A percentile compares a stretch with the other conserved stretches of the same genome.
These are phyloP conservation scores for Ramicandelaber brevisporus DNA, from an alignment of 192 early-diverging fungal species.

Conservation along the genomic window DNA sequence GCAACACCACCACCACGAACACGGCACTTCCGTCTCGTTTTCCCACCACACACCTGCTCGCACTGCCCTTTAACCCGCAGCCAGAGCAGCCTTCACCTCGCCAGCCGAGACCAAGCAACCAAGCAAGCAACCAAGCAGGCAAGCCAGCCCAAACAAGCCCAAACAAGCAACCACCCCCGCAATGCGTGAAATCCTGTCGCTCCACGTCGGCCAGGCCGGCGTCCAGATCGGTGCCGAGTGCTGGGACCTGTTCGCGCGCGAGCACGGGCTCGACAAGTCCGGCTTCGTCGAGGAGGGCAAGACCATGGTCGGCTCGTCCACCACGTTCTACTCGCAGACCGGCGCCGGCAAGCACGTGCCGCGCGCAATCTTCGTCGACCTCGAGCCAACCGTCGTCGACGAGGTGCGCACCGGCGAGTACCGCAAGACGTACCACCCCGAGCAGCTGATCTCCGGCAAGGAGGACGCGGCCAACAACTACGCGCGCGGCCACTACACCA, in stretches of 20 bases:
- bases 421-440: conserved; percentile 74
- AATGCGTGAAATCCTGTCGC: conserved; percentile 57
- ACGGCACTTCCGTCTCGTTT: too few relatives aligned
- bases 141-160: too few relatives aligned
- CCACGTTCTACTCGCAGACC: conserved; percentile 99
- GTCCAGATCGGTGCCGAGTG: conserved; percentile 99
- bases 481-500: conserved; percentile 98
- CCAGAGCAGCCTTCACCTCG: too few relatives aligned
- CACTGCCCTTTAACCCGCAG: too few relatives aligned
- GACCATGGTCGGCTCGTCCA: too few relatives aligned
- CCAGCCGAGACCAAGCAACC: too few relatives aligned
- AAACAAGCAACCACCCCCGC: too few relatives aligned
- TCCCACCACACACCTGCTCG: too few relatives aligned
- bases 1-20: too few relatives aligned
- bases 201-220: conserved; percentile 82
- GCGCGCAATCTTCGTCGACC: conserved; percentile 95
- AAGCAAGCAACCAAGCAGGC: too few relatives aligned
- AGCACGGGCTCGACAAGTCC: conserved; percentile 95
- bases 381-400: conserved; percentile 89
- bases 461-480: conserved; percentile 99
- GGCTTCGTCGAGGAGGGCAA: conserved; percentile 31
- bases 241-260: conserved; percentile 93
- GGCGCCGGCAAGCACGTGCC: conserved; percentile 98
- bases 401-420: conserved; percentile 98
- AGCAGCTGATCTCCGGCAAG: conserved; percentile 99